Evolutionary conservation across 352 stramenopile genomes (phyloP).

Genomic region (Phytophthora sansomeana): DNA sequence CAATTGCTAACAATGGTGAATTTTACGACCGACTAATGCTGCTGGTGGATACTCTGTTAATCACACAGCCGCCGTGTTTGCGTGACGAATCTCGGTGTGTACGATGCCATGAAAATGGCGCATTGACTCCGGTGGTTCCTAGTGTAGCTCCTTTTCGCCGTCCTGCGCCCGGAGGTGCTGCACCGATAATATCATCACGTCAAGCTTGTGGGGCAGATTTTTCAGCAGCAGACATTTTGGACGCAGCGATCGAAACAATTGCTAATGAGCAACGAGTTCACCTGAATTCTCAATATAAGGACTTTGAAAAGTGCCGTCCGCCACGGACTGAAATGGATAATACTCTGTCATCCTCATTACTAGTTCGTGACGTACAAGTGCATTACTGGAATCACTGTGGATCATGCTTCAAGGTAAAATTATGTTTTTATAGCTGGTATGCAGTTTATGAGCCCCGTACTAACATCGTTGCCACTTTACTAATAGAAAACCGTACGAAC

Average conservation of each 20-base stretch:
- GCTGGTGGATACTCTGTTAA: too few species aligned
- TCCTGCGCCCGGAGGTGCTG: too few species aligned
- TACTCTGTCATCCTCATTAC: background rate
- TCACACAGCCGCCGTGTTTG: too few species aligned
- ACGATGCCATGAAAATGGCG: too few species aligned
- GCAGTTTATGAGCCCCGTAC: too few species aligned
- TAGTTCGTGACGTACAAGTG: slow-evolving; percentile 21
- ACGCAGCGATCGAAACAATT: background rate
- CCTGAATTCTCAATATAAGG: background rate
- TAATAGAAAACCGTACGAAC: slow-evolving; percentile 9
- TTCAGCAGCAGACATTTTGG: slow-evolving; percentile 13
- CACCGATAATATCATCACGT: background rate
- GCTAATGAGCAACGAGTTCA: background rate
- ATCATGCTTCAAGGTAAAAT: slow-evolving; percentile 23
- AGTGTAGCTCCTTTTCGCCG: too few species aligned
- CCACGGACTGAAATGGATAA: background rate
- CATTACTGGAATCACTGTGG: slow-evolving; percentile 28
- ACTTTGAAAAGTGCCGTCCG: slow-evolving; percentile 15
- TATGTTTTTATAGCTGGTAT: background rate
- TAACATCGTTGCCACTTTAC: too few species aligned
- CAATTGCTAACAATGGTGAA: too few species aligned
- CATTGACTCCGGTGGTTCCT: too few species aligned
- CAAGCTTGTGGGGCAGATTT: background rate
- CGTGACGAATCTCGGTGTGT: too few species aligned
- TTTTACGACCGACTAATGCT: too few species aligned